A percentile compares a stretch with the other conserved stretches of the same genome.
phyloP scores from a whole-genome alignment of 1,284 basidiomycete species.

The Vanrija pseudolonga region DNA sequence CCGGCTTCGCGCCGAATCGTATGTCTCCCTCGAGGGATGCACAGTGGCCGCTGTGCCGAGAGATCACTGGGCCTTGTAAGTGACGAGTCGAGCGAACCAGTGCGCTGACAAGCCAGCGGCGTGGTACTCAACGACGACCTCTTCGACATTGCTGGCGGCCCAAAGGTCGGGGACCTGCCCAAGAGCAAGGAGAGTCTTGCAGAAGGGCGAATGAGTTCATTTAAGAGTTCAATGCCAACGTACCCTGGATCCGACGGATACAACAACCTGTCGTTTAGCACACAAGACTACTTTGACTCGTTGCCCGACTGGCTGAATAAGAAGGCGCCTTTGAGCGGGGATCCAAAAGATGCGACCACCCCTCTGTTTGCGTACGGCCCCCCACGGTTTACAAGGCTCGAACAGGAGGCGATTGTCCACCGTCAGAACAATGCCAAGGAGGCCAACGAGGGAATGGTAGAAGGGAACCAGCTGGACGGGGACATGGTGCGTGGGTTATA shows the following conservation, averaged over 20 bases:
- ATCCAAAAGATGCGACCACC: background rate
- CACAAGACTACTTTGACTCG: no score
- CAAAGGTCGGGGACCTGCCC: no score
- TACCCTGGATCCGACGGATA: no score
- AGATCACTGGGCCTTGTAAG: conserved; percentile 27
- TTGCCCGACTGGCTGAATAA: no score
- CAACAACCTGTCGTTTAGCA: no score
- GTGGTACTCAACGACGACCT: background rate
- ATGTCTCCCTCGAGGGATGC: background rate
- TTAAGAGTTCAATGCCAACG: no score
- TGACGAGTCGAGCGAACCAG: background rate
- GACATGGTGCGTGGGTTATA: background rate
- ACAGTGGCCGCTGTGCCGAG: conserved; percentile 17
- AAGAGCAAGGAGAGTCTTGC: no score
- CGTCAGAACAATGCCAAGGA: background rate
- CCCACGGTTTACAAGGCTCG: background rate
- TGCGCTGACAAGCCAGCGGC: conserved; percentile 1
- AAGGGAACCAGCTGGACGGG: background rate
- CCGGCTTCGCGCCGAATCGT: background rate
- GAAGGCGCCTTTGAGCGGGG: no score
- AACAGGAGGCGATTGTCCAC: background rate
- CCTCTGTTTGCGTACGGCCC: conserved; percentile 3
- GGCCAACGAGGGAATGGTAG: background rate
- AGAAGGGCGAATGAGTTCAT: no score
- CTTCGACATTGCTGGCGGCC: background rate